A percentile compares a stretch with the other conserved stretches of the same genome.
Evolutionary conservation across 106 monocot species (phyloP).

Genomic region (Acanthochlamys bracteata): DNA sequence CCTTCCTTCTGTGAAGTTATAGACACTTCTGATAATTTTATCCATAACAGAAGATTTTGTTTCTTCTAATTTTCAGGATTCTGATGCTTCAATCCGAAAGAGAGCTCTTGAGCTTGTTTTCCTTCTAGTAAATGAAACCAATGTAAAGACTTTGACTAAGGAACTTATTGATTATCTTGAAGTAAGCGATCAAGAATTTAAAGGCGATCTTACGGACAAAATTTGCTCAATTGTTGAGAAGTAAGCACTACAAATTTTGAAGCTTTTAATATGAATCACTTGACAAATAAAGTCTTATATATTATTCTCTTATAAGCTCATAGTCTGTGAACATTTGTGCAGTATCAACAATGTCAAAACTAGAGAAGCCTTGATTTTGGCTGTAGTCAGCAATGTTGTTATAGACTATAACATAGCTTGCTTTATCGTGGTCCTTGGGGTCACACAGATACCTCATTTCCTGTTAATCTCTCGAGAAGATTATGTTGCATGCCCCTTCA

Average conservation of each 20-base stretch:
- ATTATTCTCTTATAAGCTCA: not conserved
- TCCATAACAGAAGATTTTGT: slow-evolving; percentile 1
- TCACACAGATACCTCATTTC: no score
- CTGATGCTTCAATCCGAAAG: slow-evolving; percentile 96
- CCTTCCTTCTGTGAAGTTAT: not conserved
- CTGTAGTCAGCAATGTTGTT: no score
- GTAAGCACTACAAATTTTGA: slow-evolving; percentile 30
- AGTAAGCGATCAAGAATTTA: slow-evolving; percentile 95
- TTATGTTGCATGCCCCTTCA: no score
- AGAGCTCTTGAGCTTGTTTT: slow-evolving; percentile 94
- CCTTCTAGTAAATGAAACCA: slow-evolving; percentile 83
- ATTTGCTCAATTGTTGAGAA: slow-evolving; percentile 93
- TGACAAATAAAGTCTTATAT: not conserved
- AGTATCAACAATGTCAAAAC: no score
- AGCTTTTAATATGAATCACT: not conserved
- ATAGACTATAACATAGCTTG: no score
- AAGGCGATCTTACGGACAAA: slow-evolving; percentile 85
- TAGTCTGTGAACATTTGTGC: no score
- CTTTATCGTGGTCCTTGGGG: no score
- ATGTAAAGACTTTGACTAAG: slow-evolving; percentile 78
- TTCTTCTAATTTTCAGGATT: slow-evolving; percentile 44
- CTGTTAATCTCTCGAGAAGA: no score
- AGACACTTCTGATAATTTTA: not conserved
- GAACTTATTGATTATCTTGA: slow-evolving; percentile 93
- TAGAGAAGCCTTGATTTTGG: no score